A percentile compares a stretch with the other conserved stretches of the same genome.
Evolutionary conservation across 345 rosid species (phyloP).

Genomic region (Gossypium anomalum): DNA sequence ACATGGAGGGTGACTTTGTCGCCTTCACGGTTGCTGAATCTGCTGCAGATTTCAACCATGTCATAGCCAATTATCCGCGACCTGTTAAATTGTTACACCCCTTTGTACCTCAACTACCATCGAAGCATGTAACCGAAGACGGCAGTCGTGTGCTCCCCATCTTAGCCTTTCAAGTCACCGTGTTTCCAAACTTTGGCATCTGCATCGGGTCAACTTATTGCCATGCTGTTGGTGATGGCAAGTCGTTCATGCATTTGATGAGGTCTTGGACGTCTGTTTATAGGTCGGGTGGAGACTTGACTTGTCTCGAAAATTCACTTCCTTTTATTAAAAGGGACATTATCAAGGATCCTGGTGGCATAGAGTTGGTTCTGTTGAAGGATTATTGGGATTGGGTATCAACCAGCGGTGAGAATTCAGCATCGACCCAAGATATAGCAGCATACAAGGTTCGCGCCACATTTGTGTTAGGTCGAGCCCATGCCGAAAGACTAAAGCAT

Average conservation of each 20-base stretch:
- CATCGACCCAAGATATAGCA: neutral
- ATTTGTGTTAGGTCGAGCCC: constrained; percentile 16
- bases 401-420: neutral
- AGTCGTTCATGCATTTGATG: constrained; percentile 23
- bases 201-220: constrained; percentile 26
- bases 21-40: constrained; percentile 33
- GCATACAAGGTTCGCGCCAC: constrained; percentile 30
- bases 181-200: constrained; percentile 36
- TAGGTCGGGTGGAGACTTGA: constrained; percentile 16
- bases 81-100: constrained; percentile 18
- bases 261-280: constrained; percentile 36
- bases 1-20: constrained; percentile 33
- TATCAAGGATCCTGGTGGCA: constrained; percentile 23
- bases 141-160: constrained; percentile 15
- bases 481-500: constrained; percentile 22
- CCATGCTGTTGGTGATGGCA: constrained; percentile 35
- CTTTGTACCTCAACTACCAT: constrained; percentile 28
- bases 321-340: constrained; percentile 20
- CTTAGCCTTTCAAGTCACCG: constrained; percentile 28
- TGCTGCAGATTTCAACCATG: constrained; percentile 21
- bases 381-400: constrained; percentile 16
- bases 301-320: neutral
- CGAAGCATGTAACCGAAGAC: neutral
- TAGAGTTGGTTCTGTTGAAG: constrained; percentile 16
- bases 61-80: constrained; percentile 24